Evolutionary conservation across 164 flowering plant species (phyloP).

Genomic region (Vitis vinifera): DNA sequence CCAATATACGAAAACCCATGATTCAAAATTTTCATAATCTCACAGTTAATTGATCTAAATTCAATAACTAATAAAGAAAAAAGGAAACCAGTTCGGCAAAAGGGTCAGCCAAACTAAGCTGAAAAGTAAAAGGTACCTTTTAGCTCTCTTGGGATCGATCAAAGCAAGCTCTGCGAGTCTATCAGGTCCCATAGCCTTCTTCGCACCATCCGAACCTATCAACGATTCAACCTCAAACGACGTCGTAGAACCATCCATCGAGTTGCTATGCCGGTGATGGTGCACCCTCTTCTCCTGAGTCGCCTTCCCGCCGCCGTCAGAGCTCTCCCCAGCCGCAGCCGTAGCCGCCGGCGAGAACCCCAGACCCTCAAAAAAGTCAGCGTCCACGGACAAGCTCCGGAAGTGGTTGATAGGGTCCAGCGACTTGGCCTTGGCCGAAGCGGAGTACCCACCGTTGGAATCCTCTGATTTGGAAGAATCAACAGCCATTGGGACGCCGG

Average conservation of each 20-base stretch:
- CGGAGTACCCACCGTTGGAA: constrained; percentile 20
- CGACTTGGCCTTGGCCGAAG: constrained; percentile 1
- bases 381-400: constrained; percentile 90
- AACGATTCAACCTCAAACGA: constrained; percentile 41
- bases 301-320: constrained; percentile 12
- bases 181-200: constrained; percentile 75
- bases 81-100: not conserved
- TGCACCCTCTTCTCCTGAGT: constrained; percentile 32
- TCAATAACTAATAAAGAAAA: not conserved
- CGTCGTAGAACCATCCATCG: constrained; percentile 69
- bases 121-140: constrained; percentile 41
- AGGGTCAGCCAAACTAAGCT: not conserved
- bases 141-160: constrained; percentile 85
- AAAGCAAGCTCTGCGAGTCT: constrained; percentile 72
- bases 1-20: too few species aligned
- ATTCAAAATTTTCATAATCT: too few species aligned
- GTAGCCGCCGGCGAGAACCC: constrained; percentile 21
- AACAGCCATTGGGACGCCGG: constrained; percentile 22
- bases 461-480: constrained; percentile 40
- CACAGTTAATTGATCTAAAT: not conserved
- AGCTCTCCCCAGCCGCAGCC: constrained; percentile 20
- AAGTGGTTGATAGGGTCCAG: constrained; percentile 31
- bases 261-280: constrained; percentile 58
- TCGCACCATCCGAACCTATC: constrained; percentile 36
- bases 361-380: constrained; percentile 81